Evolutionary conservation across 176 grass and related monocot genomes (phyloP), one percentile per base, ranked within the genome.

Genomic region (Musa troglodytarum): DNA sequence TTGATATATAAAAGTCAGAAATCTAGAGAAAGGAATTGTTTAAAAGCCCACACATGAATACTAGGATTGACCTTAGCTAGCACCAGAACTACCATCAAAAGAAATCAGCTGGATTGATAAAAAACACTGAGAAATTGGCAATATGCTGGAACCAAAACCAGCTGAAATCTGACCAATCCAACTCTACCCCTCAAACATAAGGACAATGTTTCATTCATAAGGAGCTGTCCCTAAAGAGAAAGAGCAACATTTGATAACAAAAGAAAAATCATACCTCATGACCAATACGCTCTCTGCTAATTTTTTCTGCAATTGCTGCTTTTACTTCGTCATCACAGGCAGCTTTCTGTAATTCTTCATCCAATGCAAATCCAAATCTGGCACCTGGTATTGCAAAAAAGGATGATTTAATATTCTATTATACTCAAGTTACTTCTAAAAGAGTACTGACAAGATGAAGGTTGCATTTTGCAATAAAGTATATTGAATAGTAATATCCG

Each of bases 271-370:
- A 11, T 74, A 98, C 95, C 83, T 98, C 95, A 15, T 98, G 86
- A 74, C 95, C 95, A 52, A 98, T 91, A 67, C 88, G 86, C 75
- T 93, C 90, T 87, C 85, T 88, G 78, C 95, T 98, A 69, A 98
- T 93, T 86, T 98, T 98, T 76, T 55, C 84, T 23, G 84, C 90
- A 82, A 94, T 82, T 85, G 92, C 86, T 77, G 80, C 78, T 69
- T 87, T 90, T 76, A 94, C 95, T 74, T 83, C 82, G 79, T 87
- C 88, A 84, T 93, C 88, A 84, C 88, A 91, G 79, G 86, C 90
- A 10, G 90, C 95, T 82, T 84, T 67, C 83, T 91, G 91, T 73
- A 98, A 85, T 68, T 93, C 88, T 86, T 91, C 79, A 84, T 78
- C 79, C 85, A 98, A 87, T 65, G 78, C 68, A 84, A 98, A 98